These are phyloP conservation scores for Pseudonitzschia multistriata DNA, from an alignment of 108 stramenopile species.

Conservation along the genomic window DNA sequence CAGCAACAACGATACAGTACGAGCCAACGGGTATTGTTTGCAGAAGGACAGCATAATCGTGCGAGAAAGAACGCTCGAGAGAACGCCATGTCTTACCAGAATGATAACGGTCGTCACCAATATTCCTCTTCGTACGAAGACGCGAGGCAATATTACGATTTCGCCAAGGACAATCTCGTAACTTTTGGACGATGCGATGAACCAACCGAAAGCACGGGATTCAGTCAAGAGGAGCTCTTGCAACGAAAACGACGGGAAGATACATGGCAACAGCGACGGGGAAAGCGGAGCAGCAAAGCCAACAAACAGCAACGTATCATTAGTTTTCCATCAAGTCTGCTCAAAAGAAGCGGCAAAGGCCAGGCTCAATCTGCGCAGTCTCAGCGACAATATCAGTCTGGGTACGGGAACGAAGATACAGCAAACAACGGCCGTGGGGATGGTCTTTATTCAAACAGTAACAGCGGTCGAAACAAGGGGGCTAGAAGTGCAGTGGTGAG, in stretches of 20 bases:
- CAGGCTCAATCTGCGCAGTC: not conserved
- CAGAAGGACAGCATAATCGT: not conserved
- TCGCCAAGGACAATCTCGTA: conserved; percentile 14
- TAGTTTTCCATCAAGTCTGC: conserved; percentile 24
- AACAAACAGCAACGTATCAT: conserved; percentile 9
- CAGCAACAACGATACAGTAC: not conserved
- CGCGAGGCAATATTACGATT: conserved; percentile 17
- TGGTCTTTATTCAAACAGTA: not conserved
- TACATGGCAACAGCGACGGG: conserved; percentile 9
- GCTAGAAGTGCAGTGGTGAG: conserved; percentile 26
- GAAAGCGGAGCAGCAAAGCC: conserved; percentile 5
- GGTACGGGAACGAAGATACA: not conserved
- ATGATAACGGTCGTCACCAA: not conserved
- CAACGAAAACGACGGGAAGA: conserved; percentile 20
- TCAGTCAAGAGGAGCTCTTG: conserved; percentile 30
- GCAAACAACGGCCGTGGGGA: not conserved
- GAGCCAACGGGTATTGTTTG: not conserved
- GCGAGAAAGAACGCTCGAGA: not conserved
- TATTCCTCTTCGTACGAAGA: not conserved
- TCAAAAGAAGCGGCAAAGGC: not conserved
- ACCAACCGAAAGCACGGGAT: conserved; percentile 21
- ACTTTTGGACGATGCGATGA: conserved; percentile 25
- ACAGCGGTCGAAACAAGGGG: conserved; percentile 7
- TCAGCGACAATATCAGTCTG: not conserved
- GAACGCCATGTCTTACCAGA: not conserved